Evolutionary conservation across 1,284 basidiomycete species (phyloP).

Genomic region (Ganoderma boninense): DNA sequence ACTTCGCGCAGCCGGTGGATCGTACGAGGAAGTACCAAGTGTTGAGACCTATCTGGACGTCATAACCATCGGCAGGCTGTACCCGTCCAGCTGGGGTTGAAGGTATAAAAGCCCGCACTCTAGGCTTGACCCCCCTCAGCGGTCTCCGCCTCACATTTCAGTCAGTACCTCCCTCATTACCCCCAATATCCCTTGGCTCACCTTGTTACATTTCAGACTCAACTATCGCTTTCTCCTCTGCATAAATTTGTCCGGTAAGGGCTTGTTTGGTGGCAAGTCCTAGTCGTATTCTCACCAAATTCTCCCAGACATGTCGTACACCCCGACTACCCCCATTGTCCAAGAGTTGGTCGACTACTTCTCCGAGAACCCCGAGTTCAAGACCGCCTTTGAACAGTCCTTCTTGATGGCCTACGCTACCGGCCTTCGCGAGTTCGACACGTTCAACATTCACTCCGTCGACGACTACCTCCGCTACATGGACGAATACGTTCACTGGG

Average conservation of each 20-base stretch:
- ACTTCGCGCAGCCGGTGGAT: background rate
- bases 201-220: background rate
- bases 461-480: slow-evolving; percentile 29
- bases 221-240: background rate
- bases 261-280: background rate
- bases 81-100: background rate
- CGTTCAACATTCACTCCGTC: slow-evolving; percentile 27
- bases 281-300: background rate
- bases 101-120: background rate
- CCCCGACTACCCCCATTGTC: slow-evolving; percentile 21
- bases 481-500: slow-evolving; percentile 29
- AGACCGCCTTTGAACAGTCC: slow-evolving; percentile 23
- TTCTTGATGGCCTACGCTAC: slow-evolving; percentile 20
- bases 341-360: slow-evolving; percentile 26
- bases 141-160: background rate
- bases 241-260: background rate
- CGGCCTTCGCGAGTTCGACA: slow-evolving; percentile 24
- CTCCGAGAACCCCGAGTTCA: slow-evolving; percentile 23
- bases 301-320: slow-evolving; percentile 2
- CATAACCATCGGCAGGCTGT: background rate
- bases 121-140: background rate
- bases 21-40: background rate
- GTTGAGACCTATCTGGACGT: background rate
- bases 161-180: background rate
- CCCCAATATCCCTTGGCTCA: background rate